A percentile compares a stretch with the other conserved stretches of the same genome.
phyloP scores from a whole-genome alignment of 2,329 filamentous ascomycete species.

The Macrophomina phaseolina region DNA sequence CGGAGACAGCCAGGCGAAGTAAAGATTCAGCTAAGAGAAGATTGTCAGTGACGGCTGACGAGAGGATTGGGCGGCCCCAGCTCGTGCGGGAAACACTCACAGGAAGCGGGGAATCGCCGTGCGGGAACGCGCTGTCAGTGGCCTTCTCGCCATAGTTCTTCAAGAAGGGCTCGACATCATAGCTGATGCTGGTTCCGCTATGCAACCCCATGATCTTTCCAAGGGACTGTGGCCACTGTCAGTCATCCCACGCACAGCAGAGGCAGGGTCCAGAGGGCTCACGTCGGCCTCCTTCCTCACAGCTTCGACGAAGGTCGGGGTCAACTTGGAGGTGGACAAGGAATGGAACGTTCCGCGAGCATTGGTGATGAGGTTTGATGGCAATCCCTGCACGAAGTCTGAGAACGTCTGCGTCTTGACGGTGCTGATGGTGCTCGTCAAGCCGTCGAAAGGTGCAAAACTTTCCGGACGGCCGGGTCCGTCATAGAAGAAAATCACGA shows the following conservation, averaged over 20 bases:
- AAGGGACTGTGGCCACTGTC: background rate
- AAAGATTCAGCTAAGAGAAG: background rate
- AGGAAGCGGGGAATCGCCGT: slow-evolving; percentile 4
- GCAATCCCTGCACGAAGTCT: background rate
- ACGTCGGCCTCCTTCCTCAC: slow-evolving; percentile 13
- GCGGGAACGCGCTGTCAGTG: slow-evolving; percentile 10
- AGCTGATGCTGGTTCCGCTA: slow-evolving; percentile 14
- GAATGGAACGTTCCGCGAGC: slow-evolving; percentile 9
- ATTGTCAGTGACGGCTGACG: background rate
- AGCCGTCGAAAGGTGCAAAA: background rate
- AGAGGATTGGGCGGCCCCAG: background rate
- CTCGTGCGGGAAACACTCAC: background rate
- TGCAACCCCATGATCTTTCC: slow-evolving; percentile 9
- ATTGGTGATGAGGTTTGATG: background rate
- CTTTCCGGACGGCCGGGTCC: background rate
- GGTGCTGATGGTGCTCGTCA: background rate
- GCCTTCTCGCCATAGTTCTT: background rate
- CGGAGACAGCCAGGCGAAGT: slow-evolving; percentile 7
- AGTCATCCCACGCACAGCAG: background rate
- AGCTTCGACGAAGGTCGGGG: background rate
- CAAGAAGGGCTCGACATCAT: slow-evolving; percentile 12
- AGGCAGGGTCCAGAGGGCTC: background rate
- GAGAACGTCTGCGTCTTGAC: background rate
- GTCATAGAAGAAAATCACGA: slow-evolving; percentile 9
- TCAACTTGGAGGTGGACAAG: slow-evolving; percentile 1